phyloP scores from a whole-genome alignment of 768 basidiomycete species.

The Tricholoma bakamatsutake region DNA sequence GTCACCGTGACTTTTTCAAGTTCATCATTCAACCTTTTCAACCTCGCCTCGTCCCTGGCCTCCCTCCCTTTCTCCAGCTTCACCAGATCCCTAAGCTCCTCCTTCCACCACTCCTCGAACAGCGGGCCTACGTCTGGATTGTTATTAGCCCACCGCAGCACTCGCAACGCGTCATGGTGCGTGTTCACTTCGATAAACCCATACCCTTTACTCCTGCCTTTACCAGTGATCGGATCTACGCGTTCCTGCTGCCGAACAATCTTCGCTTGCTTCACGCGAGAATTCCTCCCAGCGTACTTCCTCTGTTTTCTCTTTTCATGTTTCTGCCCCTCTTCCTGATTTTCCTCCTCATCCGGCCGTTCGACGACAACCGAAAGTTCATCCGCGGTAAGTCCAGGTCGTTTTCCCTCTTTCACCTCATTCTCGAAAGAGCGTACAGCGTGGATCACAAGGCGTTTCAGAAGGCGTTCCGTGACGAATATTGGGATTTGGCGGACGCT shows the following conservation, averaged over 20 bases:
- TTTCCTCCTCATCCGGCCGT: conserved; percentile 41
- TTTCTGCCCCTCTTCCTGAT: conserved; percentile 29
- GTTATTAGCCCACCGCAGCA: conserved; percentile 93
- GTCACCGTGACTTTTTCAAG: conserved; percentile 29
- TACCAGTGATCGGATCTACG: conserved; percentile 82
- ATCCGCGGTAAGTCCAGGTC: conserved; percentile 62
- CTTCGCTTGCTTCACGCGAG: conserved; percentile 81
- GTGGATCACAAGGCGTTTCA: conserved; percentile 84
- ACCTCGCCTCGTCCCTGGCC: conserved; percentile 38
- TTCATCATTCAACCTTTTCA: conserved; percentile 58
- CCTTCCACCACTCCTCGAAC: conserved; percentile 81
- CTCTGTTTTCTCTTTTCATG: conserved; percentile 19
- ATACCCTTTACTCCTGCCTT: conserved; percentile 88
- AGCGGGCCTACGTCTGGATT: conserved; percentile 61
- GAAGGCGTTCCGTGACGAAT: conserved; percentile 82
- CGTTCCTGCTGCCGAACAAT: conserved; percentile 86
- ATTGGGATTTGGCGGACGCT: conserved; percentile 90
- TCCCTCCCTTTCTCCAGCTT: conserved; percentile 47
- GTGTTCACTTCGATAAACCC: conserved; percentile 89
- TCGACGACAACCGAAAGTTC: conserved; percentile 53
- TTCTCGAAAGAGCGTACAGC: conserved; percentile 70
- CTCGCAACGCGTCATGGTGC: conserved; percentile 86
- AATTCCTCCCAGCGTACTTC: conserved; percentile 23
- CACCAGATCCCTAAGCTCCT: conserved; percentile 59
- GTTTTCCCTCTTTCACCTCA: conserved; percentile 60